Evolutionary conservation across 1,139 yeast genomes (phyloP), one percentile per base, ranked within the genome.

Genomic region (Schwanniomyces etchellsii): DNA sequence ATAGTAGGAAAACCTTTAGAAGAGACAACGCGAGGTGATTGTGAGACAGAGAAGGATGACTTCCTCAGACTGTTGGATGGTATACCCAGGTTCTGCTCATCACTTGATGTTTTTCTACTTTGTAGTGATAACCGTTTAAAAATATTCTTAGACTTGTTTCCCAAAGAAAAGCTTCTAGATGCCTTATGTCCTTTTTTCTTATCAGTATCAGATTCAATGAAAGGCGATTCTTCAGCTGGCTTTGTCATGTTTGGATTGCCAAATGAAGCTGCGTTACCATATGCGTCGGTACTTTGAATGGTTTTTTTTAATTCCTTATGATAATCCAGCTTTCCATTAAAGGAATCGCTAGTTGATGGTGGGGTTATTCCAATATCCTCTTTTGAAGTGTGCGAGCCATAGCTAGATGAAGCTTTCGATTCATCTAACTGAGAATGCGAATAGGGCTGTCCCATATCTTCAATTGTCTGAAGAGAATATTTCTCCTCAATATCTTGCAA

Each of bases 41-140:
- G 21, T 7, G n/a, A 7, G n/a, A 18, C 21, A 18, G 21, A 18
- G n/a, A 18, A 18, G n/a, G 21, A 18, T 18, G 21, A 18, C n/a
- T 18, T 18, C n/a, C 21, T 18, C 21, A 18, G 21, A 7, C 9
- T 7, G 7, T 7, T n/a, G 7, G 21, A 7, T n/a, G n/a, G n/a
- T n/a, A n/a, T n/a, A n/a, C n/a, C n/a, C n/a, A n/a, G n/a, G n/a
- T 18, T 18, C 7, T n/a, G 9, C 7, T 46, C 49, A 12, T 42
- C 50, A 14, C 39, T 45, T 10, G 43, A 45, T 3, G 31, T 28
- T 30, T 50, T 46, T 30, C 38, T 47, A 26, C 47, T 38, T 3
- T 60, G 43, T 28, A 53, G 50, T 0, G 69, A 62, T 10, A 64
- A 48, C 28, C 68, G 40, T 34, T 57, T 60, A 39, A 64, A 58